These are phyloP conservation scores for Tuber borchii DNA, from an alignment of 495 filamentous ascomycete species.

Conservation along the genomic window DNA sequence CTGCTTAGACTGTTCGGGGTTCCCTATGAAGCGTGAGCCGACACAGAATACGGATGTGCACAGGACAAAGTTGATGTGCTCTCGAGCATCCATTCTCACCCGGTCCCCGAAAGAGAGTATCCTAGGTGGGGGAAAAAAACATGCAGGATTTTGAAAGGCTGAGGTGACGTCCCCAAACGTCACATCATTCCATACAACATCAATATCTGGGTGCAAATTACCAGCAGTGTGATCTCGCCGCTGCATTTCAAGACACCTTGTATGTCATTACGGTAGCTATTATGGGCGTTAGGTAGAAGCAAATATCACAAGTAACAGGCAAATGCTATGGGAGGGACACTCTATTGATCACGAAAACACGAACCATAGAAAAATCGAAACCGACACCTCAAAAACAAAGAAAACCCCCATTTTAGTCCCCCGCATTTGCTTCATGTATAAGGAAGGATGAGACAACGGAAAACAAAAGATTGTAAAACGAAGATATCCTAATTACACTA, in stretches of 20 bases:
- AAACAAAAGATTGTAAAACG: constrained; percentile 6
- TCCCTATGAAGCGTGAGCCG: not conserved
- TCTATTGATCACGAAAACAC: constrained; percentile 11
- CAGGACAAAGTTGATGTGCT: not conserved
- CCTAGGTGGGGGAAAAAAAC: not conserved
- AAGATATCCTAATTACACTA: constrained; percentile 11
- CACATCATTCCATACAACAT: not conserved
- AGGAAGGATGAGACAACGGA: constrained; percentile 5
- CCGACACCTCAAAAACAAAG: constrained; percentile 16
- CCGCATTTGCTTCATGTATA: constrained; percentile 11
- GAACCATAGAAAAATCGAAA: constrained; percentile 18
- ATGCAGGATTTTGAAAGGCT: not conserved
- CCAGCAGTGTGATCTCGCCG: not conserved
- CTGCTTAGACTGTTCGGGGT: not conserved
- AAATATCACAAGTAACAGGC: not conserved
- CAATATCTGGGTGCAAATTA: not conserved
- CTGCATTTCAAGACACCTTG: not conserved
- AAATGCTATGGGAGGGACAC: constrained; percentile 3
- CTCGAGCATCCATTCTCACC: not conserved
- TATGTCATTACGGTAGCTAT: not conserved
- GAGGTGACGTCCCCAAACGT: not conserved
- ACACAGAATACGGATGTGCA: not conserved
- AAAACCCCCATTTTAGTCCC: constrained; percentile 16
- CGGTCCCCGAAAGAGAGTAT: not conserved
- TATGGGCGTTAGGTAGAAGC: not conserved